Evolutionary conservation across 495 filamentous ascomycete genomes (phyloP).

Genomic region (Tuber magnatum): DNA sequence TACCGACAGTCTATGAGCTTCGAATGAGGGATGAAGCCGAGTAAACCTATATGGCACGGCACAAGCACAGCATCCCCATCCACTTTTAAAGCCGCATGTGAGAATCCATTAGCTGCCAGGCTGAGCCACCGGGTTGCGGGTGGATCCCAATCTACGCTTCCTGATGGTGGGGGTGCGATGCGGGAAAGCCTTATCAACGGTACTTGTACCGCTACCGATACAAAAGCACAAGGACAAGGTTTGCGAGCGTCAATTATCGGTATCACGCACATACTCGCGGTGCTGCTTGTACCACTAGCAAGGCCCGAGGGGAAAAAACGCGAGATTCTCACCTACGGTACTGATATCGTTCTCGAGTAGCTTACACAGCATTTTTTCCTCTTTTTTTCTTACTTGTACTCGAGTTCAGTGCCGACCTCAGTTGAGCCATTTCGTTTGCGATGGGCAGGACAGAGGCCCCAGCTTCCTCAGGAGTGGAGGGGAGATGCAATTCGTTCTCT

Average conservation of each 20-base stretch:
- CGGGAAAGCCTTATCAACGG: neutral
- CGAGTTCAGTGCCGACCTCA: neutral
- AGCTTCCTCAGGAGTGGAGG: neutral
- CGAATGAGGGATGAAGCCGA: neutral
- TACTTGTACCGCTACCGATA: neutral
- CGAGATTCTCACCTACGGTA: neutral
- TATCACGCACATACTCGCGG: neutral
- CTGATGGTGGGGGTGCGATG: neutral
- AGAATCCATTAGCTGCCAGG: neutral
- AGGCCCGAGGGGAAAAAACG: neutral
- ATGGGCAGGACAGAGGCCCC: neutral
- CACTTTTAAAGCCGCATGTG: neutral
- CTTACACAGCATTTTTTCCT: too few relatives aligned
- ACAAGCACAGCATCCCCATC: neutral
- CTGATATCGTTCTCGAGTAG: neutral
- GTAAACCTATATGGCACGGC: neutral
- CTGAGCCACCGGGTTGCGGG: neutral
- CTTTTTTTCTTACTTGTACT: neutral
- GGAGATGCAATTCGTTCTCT: neutral
- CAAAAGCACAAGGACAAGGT: neutral
- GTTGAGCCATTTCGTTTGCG: neutral
- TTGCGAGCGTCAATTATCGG: neutral
- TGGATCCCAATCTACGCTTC: neutral
- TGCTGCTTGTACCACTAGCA: neutral
- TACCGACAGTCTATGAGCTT: neutral